Conservation (phyloP, 2,329 filamentous ascomycete genomes). For the Lasiodiplodia citricola region DNA sequence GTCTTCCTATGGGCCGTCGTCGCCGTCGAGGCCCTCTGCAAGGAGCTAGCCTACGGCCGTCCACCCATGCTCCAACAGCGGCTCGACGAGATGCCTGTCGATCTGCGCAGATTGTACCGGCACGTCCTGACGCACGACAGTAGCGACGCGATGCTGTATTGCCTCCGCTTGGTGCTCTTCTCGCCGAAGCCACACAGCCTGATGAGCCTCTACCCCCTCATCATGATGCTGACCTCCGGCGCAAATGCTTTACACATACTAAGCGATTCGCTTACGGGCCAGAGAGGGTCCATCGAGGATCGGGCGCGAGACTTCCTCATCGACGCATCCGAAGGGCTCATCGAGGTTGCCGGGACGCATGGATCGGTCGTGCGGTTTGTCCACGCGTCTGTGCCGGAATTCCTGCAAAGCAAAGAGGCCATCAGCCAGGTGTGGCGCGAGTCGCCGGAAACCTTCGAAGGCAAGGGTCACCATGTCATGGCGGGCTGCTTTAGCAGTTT, state of each 20-base stretch:
- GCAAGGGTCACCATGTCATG: not conserved
- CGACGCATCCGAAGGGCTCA: not conserved
- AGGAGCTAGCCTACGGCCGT: constrained; percentile 42
- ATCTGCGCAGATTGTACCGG: constrained; percentile 56
- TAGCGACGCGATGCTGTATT: constrained; percentile 3
- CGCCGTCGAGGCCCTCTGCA: constrained; percentile 54
- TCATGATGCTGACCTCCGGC: not conserved
- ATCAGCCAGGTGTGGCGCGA: constrained; percentile 7
- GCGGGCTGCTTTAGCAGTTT: not conserved
- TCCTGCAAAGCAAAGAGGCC: not conserved
- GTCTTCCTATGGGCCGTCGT: constrained; percentile 56
- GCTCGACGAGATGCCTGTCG: constrained; percentile 47
- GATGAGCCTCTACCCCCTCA: not conserved
- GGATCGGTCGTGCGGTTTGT: not conserved
- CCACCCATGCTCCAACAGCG: constrained; percentile 38
- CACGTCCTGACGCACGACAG: constrained; percentile 57
- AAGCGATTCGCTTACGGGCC: not conserved
- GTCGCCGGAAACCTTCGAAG: not conserved
- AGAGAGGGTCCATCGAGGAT: not conserved
- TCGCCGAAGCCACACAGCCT: not conserved
- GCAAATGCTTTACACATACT: not conserved
- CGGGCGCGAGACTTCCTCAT: not conserved
- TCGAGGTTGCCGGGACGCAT: not conserved
- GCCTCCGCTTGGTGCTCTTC: not conserved
- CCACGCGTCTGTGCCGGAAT: not conserved